Percentiles rank a stretch among this genome's conserved stretches.
phyloP scores from a whole-genome alignment of 495 filamentous ascomycete species.

The Aspergillus homomorphus region DNA sequence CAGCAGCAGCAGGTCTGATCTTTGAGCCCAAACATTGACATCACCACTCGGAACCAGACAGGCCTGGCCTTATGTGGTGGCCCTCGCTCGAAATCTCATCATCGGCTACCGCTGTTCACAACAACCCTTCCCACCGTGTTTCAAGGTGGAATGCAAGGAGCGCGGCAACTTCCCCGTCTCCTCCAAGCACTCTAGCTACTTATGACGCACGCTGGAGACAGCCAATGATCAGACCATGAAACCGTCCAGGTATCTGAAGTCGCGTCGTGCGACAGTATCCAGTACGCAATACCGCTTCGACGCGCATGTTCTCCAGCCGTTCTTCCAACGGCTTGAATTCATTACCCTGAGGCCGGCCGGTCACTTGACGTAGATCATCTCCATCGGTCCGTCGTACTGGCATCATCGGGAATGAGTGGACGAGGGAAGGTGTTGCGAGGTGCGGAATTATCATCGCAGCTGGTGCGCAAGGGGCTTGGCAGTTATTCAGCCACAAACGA shows the following conservation, averaged over 20 bases:
- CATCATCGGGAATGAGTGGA: background rate
- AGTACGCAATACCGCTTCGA: background rate
- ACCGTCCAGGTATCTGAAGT: background rate
- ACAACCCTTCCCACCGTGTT: background rate
- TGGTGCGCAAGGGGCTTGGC: background rate
- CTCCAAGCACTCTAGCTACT: background rate
- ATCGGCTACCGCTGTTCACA: background rate
- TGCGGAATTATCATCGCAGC: background rate
- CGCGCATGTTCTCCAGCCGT: background rate
- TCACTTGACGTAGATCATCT: background rate
- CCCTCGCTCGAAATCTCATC: background rate
- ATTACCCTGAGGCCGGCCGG: background rate
- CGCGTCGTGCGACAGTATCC: background rate
- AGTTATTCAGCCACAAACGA: background rate
- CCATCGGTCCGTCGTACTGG: background rate
- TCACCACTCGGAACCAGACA: background rate
- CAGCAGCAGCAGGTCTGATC: background rate
- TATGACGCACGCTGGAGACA: background rate
- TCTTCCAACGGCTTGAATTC: background rate
- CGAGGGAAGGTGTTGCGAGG: background rate
- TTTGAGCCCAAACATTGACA: background rate
- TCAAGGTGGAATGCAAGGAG: background rate
- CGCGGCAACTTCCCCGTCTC: background rate
- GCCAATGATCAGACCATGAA: background rate
- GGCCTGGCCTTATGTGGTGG: background rate